Evolutionary conservation across 2,329 filamentous ascomycete species (phyloP), one percentile per base, ranked within the genome.

Genomic region (Helicocarpus griseus): DNA sequence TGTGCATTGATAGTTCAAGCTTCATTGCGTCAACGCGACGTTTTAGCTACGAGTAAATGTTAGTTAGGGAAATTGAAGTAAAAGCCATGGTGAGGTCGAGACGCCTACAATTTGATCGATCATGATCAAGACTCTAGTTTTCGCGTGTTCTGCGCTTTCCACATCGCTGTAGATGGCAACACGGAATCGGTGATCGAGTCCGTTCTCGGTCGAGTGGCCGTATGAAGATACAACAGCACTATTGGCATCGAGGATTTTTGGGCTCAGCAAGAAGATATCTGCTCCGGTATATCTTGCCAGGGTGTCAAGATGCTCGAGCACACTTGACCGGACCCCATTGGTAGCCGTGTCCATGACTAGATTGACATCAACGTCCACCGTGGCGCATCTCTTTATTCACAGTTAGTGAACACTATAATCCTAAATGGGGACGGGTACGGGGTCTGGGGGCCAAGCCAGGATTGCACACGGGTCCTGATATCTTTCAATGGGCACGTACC

Each of bases 161-260:
- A 93, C 85, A 66, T 98, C 93, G 50, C 93, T 91, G 63, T 93
- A 98, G 58, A 98, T 94, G 61, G 89, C 87, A 55, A 96, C 85
- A 65, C 91, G 84, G 75, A 94, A 89, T 60, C 91, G 83, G 68
- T 93, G 87, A 68, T 96, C 90, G 61, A 84, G 75, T 61, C 88
- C 85, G 60, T 87, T 87, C 63, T 93, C 84, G 63, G 93, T 84
- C 35, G 82, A 82, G 63, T 89, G 87, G 28, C 81, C 80, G 65
- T 83, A 82, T 58, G 87, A 89, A 43, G 86, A 86, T 56, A 86
- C 76, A 38, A 83, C 79, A 51, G 85, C 82, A 41, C 85, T 83
- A 59, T 94, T 83, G 11, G 87, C 86, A 64, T 84, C 80, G 26
- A 86, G 83, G 57, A 90, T 79, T 69, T 94, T 95, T 3, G 93